Conservation (phyloP, 176 grass and related monocot genomes). For the Zizania latifolia region DNA sequence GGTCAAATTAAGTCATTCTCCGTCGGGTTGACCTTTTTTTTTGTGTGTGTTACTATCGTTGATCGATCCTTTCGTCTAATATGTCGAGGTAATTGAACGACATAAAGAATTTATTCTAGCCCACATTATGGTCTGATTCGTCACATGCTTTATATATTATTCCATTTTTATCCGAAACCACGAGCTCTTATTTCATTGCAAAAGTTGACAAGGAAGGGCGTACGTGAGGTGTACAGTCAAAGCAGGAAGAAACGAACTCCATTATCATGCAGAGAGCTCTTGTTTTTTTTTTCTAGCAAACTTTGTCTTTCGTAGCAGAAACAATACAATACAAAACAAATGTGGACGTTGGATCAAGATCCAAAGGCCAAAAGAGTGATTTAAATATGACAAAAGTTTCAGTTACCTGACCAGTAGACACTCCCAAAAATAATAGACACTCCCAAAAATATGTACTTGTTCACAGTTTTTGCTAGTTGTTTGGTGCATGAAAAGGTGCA, state of each 20-base stretch:
- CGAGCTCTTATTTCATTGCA: not conserved
- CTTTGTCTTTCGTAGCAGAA: not conserved
- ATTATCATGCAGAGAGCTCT: too few relatives aligned
- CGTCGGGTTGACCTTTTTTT: not conserved
- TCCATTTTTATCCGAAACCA: conserved; percentile 12
- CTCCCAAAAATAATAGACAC: too few relatives aligned
- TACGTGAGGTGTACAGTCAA: not conserved
- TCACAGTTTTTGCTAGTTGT: not conserved
- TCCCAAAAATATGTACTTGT: too few relatives aligned
- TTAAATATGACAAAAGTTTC: too few relatives aligned
- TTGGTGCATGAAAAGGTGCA: too few relatives aligned
- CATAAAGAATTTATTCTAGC: conserved; percentile 9
- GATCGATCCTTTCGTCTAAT: not conserved
- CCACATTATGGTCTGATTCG: not conserved
- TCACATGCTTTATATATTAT: conserved; percentile 17
- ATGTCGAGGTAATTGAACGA: not conserved
- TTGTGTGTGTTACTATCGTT: not conserved
- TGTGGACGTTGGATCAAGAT: too few relatives aligned
- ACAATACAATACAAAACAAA: not conserved
- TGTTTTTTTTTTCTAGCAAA: too few relatives aligned
- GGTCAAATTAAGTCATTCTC: not conserved
- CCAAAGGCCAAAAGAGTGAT: too few relatives aligned
- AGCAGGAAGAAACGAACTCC: not conserved
- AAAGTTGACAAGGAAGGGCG: not conserved
- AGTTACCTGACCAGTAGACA: not conserved